phyloP scores from a whole-genome alignment of 768 basidiomycete species.

The Tricholoma terreum region DNA sequence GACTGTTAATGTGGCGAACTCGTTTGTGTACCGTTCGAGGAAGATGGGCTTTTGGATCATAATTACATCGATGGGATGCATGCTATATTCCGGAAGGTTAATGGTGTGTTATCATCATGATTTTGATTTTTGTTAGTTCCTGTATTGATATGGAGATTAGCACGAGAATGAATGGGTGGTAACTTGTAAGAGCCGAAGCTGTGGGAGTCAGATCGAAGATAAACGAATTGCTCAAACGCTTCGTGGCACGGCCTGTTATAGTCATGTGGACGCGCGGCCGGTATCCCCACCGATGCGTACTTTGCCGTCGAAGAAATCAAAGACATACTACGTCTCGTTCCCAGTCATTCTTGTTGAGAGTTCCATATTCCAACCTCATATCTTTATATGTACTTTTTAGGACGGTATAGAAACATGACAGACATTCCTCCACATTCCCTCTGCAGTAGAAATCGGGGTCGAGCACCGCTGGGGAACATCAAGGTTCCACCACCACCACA shows the following conservation, averaged over 20 bases:
- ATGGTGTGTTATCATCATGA: constrained; percentile 52
- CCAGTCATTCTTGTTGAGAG: too few species aligned
- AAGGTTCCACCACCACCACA: constrained; percentile 94
- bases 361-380: too few species aligned
- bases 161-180: constrained; percentile 94
- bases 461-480: constrained; percentile 94
- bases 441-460: constrained; percentile 96
- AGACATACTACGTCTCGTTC: constrained; percentile 87
- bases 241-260: constrained; percentile 88
- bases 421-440: constrained; percentile 88
- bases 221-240: constrained; percentile 93
- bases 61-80: constrained; percentile 99
- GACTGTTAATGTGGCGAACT: constrained; percentile 95
- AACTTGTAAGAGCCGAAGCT: constrained; percentile 96
- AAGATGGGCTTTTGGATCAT: constrained; percentile 99
- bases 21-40: constrained; percentile 96
- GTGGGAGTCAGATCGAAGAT: constrained; percentile 95
- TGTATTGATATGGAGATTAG: constrained; percentile 37
- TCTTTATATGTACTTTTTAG: constrained; percentile 32
- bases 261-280: constrained; percentile 99
- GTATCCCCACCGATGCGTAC: constrained; percentile 97
- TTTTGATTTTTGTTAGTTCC: not conserved
- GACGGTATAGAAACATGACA: constrained; percentile 85
- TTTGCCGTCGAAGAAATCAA: constrained; percentile 99
- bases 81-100: constrained; percentile 99